Base-by-base conservation (phyloP, 345 rosid species). In the Geranium rotundifolium region DNA sequence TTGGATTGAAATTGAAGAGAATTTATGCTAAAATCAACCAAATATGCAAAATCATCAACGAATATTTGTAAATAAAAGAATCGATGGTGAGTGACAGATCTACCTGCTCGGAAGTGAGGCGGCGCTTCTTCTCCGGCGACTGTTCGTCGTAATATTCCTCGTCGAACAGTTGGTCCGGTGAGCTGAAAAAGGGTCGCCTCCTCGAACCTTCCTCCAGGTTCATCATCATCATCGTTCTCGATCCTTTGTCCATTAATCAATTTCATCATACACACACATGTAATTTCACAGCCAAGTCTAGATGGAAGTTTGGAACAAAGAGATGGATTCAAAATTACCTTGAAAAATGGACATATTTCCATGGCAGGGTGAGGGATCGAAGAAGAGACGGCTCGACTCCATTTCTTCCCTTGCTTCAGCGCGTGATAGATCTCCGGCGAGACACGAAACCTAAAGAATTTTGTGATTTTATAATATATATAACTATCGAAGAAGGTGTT, bases 141-240 rank as follows among this genome's bases (percentile, higher is more conserved):
- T 85, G 92, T 1, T 89, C 96, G 54, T 91, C 96, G 65, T 88
- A 85, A 64, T 82, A 86, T 34, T 84, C 87, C 10, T 86, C 95
- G 27, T 82, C 86, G 64, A 69, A 84, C 63, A 81, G 74, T 56
- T 88, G 86, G 7, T 84, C 92, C 49, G 86, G 73, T 9, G 86
- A 77, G 77, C 81, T 75, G 77, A 87, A 87, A 75, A 89, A 84
- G 1, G 89, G 85, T 63, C 88, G 76, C 80, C 71, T 77, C 81
- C 74, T 91, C 31, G 83, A 79, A 74, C 70, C 65, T 30, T 82
- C 90, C 73, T 85, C 95, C 73, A 82, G 72, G 76, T 67, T 76
- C 67, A 80, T 60, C 79, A 79, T 23, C 27, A 23, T 62, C 79
- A 79, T 58, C 39, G 89, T 67, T 73, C 81, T 77, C 68, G 66